Base-by-base conservation (phyloP, 306 rosid genomes). In the Begonia peltatifolia region DNA sequence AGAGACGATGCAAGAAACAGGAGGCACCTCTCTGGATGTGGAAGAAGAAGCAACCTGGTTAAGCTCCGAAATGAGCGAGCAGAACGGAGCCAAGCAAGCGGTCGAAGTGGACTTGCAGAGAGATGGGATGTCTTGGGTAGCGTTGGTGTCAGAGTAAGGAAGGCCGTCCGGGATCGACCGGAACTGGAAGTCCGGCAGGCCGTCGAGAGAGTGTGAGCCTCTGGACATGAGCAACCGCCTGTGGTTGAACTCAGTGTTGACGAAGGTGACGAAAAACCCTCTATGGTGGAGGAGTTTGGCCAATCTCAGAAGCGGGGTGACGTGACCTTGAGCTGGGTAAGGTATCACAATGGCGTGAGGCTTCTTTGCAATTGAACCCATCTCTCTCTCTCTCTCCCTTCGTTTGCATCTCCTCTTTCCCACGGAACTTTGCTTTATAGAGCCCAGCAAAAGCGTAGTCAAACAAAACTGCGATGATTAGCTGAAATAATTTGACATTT, bases 261-360 rank as follows among this genome's bases (percentile, higher is more conserved):
- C 59, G 22, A 56, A 56, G 14, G 50, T 56, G 10, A 56, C 42
- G 51, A 41, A 49, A 25, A 56, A 56, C 49, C 60, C 60, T 13
- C 43, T 42, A 17, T 11, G 9, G 17, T 56, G 41, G 60, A 56
- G 60, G 14, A 44, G 48, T 9, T 56, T 56, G 4, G 41, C 60
- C 20, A 56, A 10, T 46, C 41, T 49, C 11, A 58, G 53, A 12
- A 58, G 14, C 8, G 46, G 52, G 23, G 46, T 46, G 9, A 58
- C 35, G 62, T 47, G 53, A 10, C 53, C 53, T 47, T 58, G 62
- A 10, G 62, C 30, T 9, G 62, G 62, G 53, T 12, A 58, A n/a
- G 62, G 62, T 46, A 58, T 11, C n/a, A 41, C 17, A 13, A 58
- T 15, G 11, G 62, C 62, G 15, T 58, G 62, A 5, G 62, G 62